These are phyloP conservation scores for Solanum ossicruentum DNA, from an alignment of 257 asterid species.

Conservation along the genomic window DNA sequence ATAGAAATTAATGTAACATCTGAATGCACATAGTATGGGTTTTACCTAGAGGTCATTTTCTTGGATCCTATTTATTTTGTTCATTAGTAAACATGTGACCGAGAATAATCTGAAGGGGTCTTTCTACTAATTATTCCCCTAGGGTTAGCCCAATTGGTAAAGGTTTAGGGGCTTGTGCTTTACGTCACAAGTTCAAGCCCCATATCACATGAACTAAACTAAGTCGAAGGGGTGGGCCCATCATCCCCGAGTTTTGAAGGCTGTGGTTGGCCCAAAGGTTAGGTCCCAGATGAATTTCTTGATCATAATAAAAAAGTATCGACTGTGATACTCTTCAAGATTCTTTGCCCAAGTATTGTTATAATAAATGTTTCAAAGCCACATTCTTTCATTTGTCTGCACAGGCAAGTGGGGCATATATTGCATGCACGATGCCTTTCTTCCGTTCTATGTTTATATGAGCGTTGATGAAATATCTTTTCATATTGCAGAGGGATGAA, in stretches of 20 bases:
- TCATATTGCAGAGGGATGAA: conserved; percentile 76
- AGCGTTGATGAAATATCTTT: neutral
- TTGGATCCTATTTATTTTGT: neutral
- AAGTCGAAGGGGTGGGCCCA: neutral
- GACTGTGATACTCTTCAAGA: neutral
- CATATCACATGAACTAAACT: neutral
- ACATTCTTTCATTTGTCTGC: neutral
- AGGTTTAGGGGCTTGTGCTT: neutral
- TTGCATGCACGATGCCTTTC: neutral
- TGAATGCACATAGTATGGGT: neutral
- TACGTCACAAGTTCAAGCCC: neutral
- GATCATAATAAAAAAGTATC: neutral
- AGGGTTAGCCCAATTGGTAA: neutral
- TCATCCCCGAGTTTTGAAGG: neutral
- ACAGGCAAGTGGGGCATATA: neutral
- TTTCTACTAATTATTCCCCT: neutral
- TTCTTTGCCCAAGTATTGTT: neutral
- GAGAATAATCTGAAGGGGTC: neutral
- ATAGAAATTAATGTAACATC: neutral
- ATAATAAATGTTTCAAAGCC: neutral
- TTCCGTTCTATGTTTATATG: neutral
- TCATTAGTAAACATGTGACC: neutral
- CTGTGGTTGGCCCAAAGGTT: neutral
- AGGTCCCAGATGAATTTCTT: neutral
- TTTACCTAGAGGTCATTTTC: neutral